Base-by-base conservation (phyloP, 2,329 filamentous ascomycete genomes). In the Chaetothyriales sp. region DNA sequence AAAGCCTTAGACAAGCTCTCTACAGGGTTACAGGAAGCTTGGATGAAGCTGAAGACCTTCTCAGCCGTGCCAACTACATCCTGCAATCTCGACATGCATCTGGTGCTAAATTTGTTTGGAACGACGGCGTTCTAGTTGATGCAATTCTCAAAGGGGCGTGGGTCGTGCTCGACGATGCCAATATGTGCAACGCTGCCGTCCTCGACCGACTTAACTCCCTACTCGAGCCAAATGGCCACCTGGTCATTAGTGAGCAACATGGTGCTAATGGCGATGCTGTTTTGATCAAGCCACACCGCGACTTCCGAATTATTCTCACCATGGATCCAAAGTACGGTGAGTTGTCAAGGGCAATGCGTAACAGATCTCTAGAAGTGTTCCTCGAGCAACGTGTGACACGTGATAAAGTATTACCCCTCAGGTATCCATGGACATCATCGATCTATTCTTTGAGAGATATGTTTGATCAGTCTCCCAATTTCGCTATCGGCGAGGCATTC, bases 151-250 rank as follows among this genome's bases (percentile, higher is more conserved):
- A 83, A 60, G 92, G 92, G 13, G 79, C 89, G 55, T 98, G 92
- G 92, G 75, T 98, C 18, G 83, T 98, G 9, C 80, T 98, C 19
- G 92, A 98, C 68, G 95, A 98, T 67, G 92, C 94, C 54, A 98
- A 98, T 63, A 77, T 98, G 52, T 98, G 94, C 70, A 95, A 85
- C 62, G 85, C 90, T 20, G 95, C 90, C 5, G 92, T 98, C 1
- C 77, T 98, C 8, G 92, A 98, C 68, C 80, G 94, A 56, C 73
- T 98, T 49, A 98, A 98, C 66, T 97, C 92, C 0, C 72, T 98
- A 7, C 82, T 97, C 6, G 92, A 98, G 65, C 89, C 89, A 0
- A 83, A 89, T 62, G 92, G 92, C 1, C 82, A 81, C 56, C 72
- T 98, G 19, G 88, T 86, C 61, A 85, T 98, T 65, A 97, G 95